Percentiles rank a stretch among this genome's conserved stretches.
These are phyloP conservation scores for Macrophomina phaseolina DNA, from an alignment of 2,329 filamentous ascomycete species.

Conservation along the genomic window DNA sequence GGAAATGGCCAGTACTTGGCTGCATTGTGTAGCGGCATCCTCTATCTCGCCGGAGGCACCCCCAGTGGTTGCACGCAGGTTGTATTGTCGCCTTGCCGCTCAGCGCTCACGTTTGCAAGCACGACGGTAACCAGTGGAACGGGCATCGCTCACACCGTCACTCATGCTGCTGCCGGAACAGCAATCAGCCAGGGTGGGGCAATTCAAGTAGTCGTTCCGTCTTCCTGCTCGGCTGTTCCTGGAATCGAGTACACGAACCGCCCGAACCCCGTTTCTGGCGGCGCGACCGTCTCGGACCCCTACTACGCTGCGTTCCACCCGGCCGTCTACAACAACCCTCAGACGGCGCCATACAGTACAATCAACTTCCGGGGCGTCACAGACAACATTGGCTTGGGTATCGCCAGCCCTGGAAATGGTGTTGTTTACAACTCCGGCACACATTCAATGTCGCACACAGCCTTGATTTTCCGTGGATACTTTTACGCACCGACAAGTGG, in stretches of 20 bases:
- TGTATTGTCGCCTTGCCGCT: neutral
- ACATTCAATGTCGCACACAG: neutral
- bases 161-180: neutral
- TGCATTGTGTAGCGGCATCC: neutral
- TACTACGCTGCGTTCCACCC: neutral
- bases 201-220: neutral
- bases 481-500: neutral
- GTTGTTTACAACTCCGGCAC: neutral
- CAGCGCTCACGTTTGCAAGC: neutral
- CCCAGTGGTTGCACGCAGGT: neutral
- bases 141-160: neutral
- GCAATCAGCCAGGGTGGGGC: neutral
- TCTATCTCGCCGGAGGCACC: neutral
- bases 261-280: neutral
- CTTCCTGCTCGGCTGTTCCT: neutral
- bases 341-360: neutral
- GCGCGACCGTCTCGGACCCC: neutral
- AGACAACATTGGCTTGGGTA: neutral
- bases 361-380: neutral
- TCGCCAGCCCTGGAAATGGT: neutral
- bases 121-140: neutral
- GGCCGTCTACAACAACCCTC: conserved; percentile 7
- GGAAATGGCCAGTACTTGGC: neutral
- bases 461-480: conserved; percentile 1
- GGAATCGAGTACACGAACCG: neutral